These are phyloP conservation scores for Phytophthora kernoviae DNA, from an alignment of 352 stramenopile genomes.

Conservation along the genomic window DNA sequence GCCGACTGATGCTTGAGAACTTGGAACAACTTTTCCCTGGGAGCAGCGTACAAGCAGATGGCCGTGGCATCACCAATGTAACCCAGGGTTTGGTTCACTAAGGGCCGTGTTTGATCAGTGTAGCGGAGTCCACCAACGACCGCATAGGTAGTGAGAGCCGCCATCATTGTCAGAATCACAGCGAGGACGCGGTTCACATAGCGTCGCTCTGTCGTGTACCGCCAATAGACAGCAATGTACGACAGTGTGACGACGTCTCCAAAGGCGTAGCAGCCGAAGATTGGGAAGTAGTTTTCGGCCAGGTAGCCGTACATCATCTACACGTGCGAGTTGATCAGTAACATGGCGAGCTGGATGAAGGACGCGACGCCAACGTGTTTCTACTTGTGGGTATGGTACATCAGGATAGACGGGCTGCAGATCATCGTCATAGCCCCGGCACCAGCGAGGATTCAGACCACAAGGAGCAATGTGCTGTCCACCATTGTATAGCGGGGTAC, in stretches of 20 bases:
- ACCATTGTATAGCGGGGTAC: no score
- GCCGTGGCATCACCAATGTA: slow-evolving; percentile 29
- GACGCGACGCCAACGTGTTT: slow-evolving; percentile 38
- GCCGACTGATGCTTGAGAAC: slow-evolving; percentile 46
- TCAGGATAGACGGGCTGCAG: slow-evolving; percentile 38
- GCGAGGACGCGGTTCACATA: slow-evolving; percentile 25
- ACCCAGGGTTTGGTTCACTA: slow-evolving; percentile 31
- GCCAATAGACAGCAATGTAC: slow-evolving; percentile 56
- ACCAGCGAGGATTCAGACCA: background rate
- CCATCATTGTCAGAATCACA: slow-evolving; percentile 10
- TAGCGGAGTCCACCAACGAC: slow-evolving; percentile 27
- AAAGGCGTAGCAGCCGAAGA: slow-evolving; percentile 41
- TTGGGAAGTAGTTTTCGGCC: slow-evolving; percentile 42
- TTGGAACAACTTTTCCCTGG: slow-evolving; percentile 45
- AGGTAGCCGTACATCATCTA: slow-evolving; percentile 58
- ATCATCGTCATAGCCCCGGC: slow-evolving; percentile 8
- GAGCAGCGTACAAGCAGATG: slow-evolving; percentile 38
- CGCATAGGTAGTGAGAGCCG: slow-evolving; percentile 36
- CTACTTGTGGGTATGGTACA: slow-evolving; percentile 32
- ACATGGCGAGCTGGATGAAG: slow-evolving; percentile 38
- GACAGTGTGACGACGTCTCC: slow-evolving; percentile 26
- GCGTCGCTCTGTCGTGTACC: slow-evolving; percentile 33
- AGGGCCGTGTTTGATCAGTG: slow-evolving; percentile 31
- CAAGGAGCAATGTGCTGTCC: background rate
- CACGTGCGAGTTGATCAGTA: slow-evolving; percentile 42